Evolutionary conservation across 441 rosid species (phyloP), one percentile per base, ranked within the genome.

Genomic region (Croton setiger): DNA sequence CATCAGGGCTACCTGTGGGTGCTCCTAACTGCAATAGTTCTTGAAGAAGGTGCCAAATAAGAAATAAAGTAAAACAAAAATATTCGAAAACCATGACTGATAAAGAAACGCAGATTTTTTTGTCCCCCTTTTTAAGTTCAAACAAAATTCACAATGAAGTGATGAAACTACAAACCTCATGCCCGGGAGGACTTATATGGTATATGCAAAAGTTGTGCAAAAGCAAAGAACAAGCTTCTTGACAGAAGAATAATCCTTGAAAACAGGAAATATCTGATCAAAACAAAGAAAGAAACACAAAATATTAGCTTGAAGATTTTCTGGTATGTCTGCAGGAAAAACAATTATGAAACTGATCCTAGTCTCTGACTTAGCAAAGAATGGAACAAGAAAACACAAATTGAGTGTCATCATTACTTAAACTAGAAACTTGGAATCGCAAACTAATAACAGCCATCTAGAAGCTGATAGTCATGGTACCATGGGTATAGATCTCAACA

Each of bases 11-110:
- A 68, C 87, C 74, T 48, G 86, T 51, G n/a, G 85, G 85, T 79
- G 98, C 98, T 82, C 97, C 98, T 69, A 95, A 92, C 99, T 95
- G 92, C 87, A 92, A 95, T 68, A 77, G 76, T 79, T 83, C 93
- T 88, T 87, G 86, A 84, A 83, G 81, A 81, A 88, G 79, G 75
- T 72, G 43, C 72, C 73, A 43, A 18, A 79, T 85, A 77, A 80
- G 87, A 79, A 79, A 75, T 76, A 55, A 58, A 53, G 78, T 60
- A 59, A 64, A 75, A 74, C 41, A n/a, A 64, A 63, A 68, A 57
- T 27, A 68, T 69, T 68, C 70, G 49, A n/a, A 12, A 47, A 20
- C 60, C 39, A 15, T 27, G 45, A 54, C 11, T 55, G 67, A 59
- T 60, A 44, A 21, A 18, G n/a, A 47, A 57, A n/a, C 2, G 56